A percentile compares a stretch with the other conserved stretches of the same genome.
Conservation (phyloP, 2,329 filamentous ascomycete species). For the Cladophialophora yegresii region DNA sequence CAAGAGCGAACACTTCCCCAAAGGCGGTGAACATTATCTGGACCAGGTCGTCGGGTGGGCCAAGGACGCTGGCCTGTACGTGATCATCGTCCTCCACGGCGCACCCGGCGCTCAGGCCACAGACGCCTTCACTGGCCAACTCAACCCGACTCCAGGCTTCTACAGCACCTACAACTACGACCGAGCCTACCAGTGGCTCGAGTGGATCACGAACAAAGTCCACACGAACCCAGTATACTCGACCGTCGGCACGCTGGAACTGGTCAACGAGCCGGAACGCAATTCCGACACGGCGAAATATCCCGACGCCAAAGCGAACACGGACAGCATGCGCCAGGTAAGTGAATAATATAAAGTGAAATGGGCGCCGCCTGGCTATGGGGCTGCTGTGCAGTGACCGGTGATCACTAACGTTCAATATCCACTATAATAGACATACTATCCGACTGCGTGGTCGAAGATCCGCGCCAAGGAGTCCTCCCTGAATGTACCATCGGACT, state of each 20-base stretch:
- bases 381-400: background rate
- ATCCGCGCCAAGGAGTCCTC: conserved; percentile 55
- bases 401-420: background rate
- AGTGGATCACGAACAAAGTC: conserved; percentile 57
- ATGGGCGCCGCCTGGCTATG: too few relatives aligned
- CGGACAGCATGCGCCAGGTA: conserved; percentile 19
- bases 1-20: conserved; percentile 55
- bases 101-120: conserved; percentile 53
- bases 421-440: conserved; percentile 15
- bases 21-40: conserved; percentile 52
- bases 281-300: conserved; percentile 34
- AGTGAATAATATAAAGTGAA: background rate
- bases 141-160: conserved; percentile 51
- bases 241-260: conserved; percentile 61
- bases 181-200: conserved; percentile 58
- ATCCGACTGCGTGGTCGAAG: conserved; percentile 36
- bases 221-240: conserved; percentile 53
- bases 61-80: conserved; percentile 53
- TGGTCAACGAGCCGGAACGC: conserved; percentile 62
- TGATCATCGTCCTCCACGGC: conserved; percentile 58
- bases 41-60: conserved; percentile 53
- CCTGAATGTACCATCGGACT: conserved; percentile 47
- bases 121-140: conserved; percentile 53
- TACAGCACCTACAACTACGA: conserved; percentile 60
- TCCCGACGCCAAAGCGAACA: conserved; percentile 15